These are phyloP conservation scores for Penicillium sp. DNA, from an alignment of 2,329 filamentous ascomycete genomes.

Conservation along the genomic window DNA sequence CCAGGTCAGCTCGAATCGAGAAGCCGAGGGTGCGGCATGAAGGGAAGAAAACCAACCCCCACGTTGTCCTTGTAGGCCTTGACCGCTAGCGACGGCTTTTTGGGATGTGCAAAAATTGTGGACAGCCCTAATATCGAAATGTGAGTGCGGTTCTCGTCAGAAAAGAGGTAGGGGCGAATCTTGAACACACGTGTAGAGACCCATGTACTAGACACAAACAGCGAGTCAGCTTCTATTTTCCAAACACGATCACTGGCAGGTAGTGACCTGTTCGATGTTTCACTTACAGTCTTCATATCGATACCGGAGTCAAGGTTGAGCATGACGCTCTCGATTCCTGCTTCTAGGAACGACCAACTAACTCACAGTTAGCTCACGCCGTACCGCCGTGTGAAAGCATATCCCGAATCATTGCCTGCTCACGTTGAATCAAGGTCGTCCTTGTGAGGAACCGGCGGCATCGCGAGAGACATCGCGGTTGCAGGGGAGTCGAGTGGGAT, in stretches of 20 bases:
- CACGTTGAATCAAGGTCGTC: slow-evolving; percentile 62
- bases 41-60: slow-evolving; percentile 58
- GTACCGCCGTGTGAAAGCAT: not conserved
- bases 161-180: slow-evolving; percentile 16
- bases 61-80: slow-evolving; percentile 58
- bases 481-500: slow-evolving; percentile 1
- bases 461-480: slow-evolving; percentile 36
- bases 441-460: slow-evolving; percentile 51
- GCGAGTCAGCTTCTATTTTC: slow-evolving; percentile 12
- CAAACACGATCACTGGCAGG: not conserved
- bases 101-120: slow-evolving; percentile 99
- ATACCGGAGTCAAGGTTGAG: slow-evolving; percentile 84
- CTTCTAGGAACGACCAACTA: slow-evolving; percentile 87
- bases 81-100: slow-evolving; percentile 70
- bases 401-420: slow-evolving; percentile 30
- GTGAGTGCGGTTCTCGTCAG: slow-evolving; percentile 19
- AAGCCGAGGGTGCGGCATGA: not conserved
- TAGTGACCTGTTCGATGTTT: not conserved
- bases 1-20: not conserved
- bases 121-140: slow-evolving; percentile 61
- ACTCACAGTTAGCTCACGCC: slow-evolving; percentile 19
- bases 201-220: slow-evolving; percentile 69
- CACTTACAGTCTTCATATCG: slow-evolving; percentile 75
- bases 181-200: slow-evolving; percentile 73
- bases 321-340: slow-evolving; percentile 91